A percentile compares a stretch with the other conserved stretches of the same genome.
These are phyloP conservation scores for Ophiosphaerella korrae DNA, from an alignment of 2,329 filamentous ascomycete species.

Conservation along the genomic window DNA sequence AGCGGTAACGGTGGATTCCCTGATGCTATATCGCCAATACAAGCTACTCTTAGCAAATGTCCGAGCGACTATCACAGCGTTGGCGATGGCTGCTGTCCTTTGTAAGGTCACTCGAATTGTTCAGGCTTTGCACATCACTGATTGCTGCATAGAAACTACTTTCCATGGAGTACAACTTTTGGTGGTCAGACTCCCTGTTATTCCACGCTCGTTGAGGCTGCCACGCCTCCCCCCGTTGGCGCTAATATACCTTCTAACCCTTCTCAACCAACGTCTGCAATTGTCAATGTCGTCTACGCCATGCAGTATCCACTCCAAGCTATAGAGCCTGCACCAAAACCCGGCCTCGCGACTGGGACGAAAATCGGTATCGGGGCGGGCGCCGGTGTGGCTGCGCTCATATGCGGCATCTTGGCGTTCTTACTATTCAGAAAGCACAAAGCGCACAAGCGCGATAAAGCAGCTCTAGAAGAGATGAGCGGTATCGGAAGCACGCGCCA, in stretches of 20 bases:
- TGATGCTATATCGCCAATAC: constrained; percentile 6
- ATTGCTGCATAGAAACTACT: constrained; percentile 12
- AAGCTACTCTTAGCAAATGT: constrained; percentile 14
- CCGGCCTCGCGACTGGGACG: constrained; percentile 17
- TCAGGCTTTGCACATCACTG: background rate
- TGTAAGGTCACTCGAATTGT: constrained; percentile 6
- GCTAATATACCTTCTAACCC: constrained; percentile 11
- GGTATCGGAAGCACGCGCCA: constrained; percentile 11
- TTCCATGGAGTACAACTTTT: constrained; percentile 21
- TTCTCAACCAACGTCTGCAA: constrained; percentile 17
- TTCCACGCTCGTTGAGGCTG: constrained; percentile 15
- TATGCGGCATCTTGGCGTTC: constrained; percentile 11
- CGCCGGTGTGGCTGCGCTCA: constrained; percentile 10
- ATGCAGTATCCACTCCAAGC: constrained; percentile 28
- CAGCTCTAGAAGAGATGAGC: constrained; percentile 9
- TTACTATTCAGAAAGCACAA: constrained; percentile 15
- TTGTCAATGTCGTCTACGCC: constrained; percentile 33
- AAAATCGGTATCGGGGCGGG: constrained; percentile 29
- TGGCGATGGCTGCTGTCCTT: constrained; percentile 19
- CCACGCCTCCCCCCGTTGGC: constrained; percentile 16
- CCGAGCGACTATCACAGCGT: constrained; percentile 19
- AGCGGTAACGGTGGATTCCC: constrained; percentile 14
- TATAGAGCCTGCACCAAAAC: background rate
- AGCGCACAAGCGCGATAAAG: constrained; percentile 15
- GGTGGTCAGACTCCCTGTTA: constrained; percentile 36